Evolutionary conservation across 495 filamentous ascomycete genomes (phyloP), one percentile per base, ranked within the genome.

Genomic region (Poronia punctata): DNA sequence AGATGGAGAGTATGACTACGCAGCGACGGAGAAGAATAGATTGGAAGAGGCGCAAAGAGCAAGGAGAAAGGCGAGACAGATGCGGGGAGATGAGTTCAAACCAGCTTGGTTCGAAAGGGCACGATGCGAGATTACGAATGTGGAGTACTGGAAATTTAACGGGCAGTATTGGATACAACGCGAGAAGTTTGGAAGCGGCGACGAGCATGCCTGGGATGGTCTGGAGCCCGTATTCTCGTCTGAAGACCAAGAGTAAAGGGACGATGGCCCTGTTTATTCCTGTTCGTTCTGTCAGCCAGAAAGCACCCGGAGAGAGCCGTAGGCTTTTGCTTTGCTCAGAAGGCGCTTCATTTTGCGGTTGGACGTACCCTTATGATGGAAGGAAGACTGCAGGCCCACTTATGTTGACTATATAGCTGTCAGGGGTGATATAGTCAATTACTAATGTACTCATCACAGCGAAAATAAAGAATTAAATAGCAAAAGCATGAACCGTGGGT

Each of bases 21-120:
- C 92, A 7, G 93, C 92, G 1, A 73, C 71, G 15, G 92, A 98
- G 71, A 98, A 98, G 74, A 90, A 93, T 53, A 75, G 93, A 7
- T 75, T 98, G 0, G 92, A 98, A 65, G 88, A 97, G 70, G 92
- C 82, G 49, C 92, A 98, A 71, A 68, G 92, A 40, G 82, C 80
- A 25, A 81, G 78, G 57, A 65, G 90, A 37, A 63, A 85, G 46
- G 73, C 75, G 46, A 66, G 88, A 16, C 89, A 97, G 57, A 68
- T 65, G 15, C 74, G 57, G 4, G 92, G 92, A 1, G 84, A 89
- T 50, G 78, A 89, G 38, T 95, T 89, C 58, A 59, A 67, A 14
- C 88, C 93, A 5, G 75, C 82, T 20, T 98, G 90, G 88, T 98
- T 98, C 54, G 63, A 50, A 42, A 86, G 81, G 64, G 68, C 64